phyloP scores from a whole-genome alignment of 2,329 filamentous ascomycete genomes.

The Tolypocladium amazonense region DNA sequence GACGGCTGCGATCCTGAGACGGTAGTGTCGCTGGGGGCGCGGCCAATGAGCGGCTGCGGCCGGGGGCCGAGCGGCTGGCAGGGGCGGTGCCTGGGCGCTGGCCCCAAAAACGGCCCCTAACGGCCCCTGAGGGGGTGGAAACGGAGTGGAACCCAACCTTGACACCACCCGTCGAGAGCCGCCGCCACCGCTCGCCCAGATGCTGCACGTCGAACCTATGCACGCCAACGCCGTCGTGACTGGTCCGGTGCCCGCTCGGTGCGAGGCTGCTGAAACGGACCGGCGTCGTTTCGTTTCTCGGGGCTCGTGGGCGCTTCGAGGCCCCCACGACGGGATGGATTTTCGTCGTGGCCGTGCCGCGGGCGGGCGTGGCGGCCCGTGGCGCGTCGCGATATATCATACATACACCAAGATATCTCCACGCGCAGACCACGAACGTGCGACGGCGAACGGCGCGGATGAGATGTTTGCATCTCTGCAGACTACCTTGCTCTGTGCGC shows the following conservation, averaged over 20 bases:
- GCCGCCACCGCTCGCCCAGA: neutral
- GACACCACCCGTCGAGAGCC: neutral
- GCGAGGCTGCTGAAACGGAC: neutral
- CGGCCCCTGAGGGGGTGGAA: neutral
- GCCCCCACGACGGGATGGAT: neutral
- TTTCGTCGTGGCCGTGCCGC: neutral
- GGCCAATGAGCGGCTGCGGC: conserved; percentile 5
- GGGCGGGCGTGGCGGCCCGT: too few relatives aligned
- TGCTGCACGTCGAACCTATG: neutral
- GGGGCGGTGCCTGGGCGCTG: conserved; percentile 1
- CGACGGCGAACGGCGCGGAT: too few relatives aligned
- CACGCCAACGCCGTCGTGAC: neutral
- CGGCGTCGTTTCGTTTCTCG: neutral
- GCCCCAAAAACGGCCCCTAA: neutral
- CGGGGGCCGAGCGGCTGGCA: neutral
- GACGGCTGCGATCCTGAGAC: neutral
- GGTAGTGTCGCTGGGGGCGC: neutral
- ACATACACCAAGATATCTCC: too few relatives aligned
- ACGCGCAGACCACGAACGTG: too few relatives aligned
- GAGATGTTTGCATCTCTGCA: too few relatives aligned
- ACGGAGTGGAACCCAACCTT: neutral
- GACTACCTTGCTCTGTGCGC: too few relatives aligned
- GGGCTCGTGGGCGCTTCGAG: neutral
- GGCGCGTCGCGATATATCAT: too few relatives aligned
- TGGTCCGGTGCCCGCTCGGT: neutral